phyloP scores from a whole-genome alignment of 1,284 basidiomycete genomes.

The Ceratobasidium sp. region DNA sequence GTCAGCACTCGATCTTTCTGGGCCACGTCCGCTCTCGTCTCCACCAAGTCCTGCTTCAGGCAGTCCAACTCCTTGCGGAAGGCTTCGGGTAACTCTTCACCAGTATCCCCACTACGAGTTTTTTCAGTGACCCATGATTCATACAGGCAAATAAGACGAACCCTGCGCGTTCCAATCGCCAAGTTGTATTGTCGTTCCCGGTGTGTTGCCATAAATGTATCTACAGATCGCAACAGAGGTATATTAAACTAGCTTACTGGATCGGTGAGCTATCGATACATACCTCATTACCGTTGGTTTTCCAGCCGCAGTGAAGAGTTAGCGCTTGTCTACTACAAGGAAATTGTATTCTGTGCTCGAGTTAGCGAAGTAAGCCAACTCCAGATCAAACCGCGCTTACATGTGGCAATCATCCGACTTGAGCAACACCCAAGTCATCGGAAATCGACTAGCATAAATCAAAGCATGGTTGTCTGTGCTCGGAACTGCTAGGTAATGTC shows the following conservation, averaged over 20 bases:
- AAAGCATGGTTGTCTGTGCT: slow-evolving; percentile 13
- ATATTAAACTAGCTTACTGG: background rate
- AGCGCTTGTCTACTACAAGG: slow-evolving; percentile 19
- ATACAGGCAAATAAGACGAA: background rate
- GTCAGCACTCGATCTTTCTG: background rate
- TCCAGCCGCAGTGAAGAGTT: slow-evolving; percentile 30
- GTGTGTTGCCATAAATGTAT: slow-evolving; percentile 21
- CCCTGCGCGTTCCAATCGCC: slow-evolving; percentile 22
- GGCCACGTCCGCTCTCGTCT: background rate
- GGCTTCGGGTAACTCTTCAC: slow-evolving; percentile 14
- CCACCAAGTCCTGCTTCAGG: slow-evolving; percentile 2
- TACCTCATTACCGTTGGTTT: slow-evolving; percentile 37
- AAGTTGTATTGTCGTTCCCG: slow-evolving; percentile 12
- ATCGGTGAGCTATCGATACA: no score
- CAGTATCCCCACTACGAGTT: slow-evolving; percentile 21
- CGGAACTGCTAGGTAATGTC: slow-evolving; percentile 20
- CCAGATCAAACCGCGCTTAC: slow-evolving; percentile 3
- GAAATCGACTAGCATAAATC: slow-evolving; percentile 24
- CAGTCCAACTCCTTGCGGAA: background rate
- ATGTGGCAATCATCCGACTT: slow-evolving; percentile 9
- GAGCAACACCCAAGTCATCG: slow-evolving; percentile 33
- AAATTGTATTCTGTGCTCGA: background rate
- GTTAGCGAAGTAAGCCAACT: background rate
- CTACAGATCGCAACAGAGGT: background rate
- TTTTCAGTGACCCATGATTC: background rate